Evolutionary conservation across 192 early-diverging fungal genomes (phyloP).

Genomic region (Umbelopsis sp.): DNA sequence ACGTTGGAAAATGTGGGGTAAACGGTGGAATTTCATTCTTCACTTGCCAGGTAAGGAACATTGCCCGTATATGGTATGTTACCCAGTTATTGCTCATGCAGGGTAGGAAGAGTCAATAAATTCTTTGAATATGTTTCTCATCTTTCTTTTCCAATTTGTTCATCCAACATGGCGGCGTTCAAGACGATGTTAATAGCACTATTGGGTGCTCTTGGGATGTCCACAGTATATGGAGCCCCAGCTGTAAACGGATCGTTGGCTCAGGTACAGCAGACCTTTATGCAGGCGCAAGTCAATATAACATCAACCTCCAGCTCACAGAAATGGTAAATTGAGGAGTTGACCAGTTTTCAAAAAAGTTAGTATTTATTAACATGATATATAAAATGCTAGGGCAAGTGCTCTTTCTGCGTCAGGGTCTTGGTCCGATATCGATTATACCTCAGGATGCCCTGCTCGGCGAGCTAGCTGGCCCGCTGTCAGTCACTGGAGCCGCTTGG

Average conservation of each 20-base stretch:
- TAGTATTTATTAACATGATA: not conserved
- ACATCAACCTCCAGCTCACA: not conserved
- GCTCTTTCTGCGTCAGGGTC: slow-evolving; percentile 14
- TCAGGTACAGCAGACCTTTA: slow-evolving; percentile 11
- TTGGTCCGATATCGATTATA: slow-evolving; percentile 35
- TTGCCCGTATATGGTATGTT: slow-evolving; percentile 4
- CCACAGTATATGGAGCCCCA: not conserved
- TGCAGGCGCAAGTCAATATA: slow-evolving; percentile 22
- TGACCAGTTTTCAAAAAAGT: not conserved
- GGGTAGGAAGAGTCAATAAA: not conserved
- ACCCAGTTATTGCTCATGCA: not conserved
- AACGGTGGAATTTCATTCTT: too few species aligned
- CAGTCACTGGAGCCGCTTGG: slow-evolving; percentile 23
- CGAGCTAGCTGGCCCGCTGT: slow-evolving; percentile 35
- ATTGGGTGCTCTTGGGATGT: not conserved
- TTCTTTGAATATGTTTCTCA: not conserved
- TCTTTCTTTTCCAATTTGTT: not conserved
- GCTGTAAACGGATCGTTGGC: not conserved
- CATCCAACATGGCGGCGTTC: not conserved
- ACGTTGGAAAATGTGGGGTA: too few species aligned
- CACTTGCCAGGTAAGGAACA: not conserved
- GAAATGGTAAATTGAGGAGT: not conserved
- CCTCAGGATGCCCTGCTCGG: slow-evolving; percentile 28
- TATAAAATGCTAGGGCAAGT: slow-evolving; percentile 15
- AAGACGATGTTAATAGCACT: not conserved